Conservation (phyloP, 257 asterid genomes). For the Echium plantagineum region DNA sequence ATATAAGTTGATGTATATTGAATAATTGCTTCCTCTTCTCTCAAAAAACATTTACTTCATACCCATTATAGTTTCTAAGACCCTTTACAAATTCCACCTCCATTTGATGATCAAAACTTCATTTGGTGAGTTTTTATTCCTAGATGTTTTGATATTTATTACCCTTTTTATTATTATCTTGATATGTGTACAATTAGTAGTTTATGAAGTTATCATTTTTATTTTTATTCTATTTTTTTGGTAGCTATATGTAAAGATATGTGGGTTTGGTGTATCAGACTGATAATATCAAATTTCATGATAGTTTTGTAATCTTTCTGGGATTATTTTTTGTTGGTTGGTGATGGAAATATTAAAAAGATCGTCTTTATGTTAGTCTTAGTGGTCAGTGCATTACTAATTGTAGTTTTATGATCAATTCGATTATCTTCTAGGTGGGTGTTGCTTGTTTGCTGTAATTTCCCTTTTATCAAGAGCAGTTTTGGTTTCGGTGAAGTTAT, state of each 20-base stretch:
- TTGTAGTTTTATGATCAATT: not conserved
- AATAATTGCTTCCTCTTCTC: too few relatives aligned
- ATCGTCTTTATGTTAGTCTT: too few relatives aligned
- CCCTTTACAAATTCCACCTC: slow-evolving; percentile 3
- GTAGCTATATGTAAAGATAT: too few relatives aligned
- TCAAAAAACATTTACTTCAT: too few relatives aligned
- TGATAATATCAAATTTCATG: too few relatives aligned
- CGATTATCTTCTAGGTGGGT: not conserved
- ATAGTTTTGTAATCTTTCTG: too few relatives aligned
- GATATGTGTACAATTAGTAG: not conserved
- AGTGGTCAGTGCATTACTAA: not conserved
- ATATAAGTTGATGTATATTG: too few relatives aligned
- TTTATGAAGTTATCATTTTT: not conserved
- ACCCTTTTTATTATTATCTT: not conserved
- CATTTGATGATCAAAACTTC: slow-evolving; percentile 16
- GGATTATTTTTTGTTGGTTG: too few relatives aligned
- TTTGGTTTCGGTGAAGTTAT: not conserved
- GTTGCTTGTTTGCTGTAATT: too few relatives aligned
- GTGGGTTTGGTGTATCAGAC: too few relatives aligned
- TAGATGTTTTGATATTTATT: not conserved
- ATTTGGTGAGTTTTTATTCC: slow-evolving; percentile 25
- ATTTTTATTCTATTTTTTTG: not conserved
- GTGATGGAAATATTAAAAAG: too few relatives aligned
- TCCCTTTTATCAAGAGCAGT: not conserved
- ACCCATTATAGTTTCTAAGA: too few relatives aligned